Evolutionary conservation across 2,329 filamentous ascomycete species (phyloP).

Genomic region (Colletotrichum chrysophilum): DNA sequence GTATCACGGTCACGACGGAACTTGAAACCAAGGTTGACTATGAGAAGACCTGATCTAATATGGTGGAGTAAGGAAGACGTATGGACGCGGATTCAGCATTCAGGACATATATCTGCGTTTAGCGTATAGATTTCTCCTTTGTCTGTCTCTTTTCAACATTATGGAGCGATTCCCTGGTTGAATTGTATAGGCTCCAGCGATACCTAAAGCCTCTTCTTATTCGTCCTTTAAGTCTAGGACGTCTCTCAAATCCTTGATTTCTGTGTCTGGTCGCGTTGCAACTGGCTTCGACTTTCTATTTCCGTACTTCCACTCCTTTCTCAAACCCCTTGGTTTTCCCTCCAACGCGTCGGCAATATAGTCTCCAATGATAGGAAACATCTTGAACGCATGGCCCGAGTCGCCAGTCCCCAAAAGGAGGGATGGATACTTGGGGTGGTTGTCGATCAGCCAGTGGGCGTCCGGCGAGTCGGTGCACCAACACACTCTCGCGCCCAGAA

Average conservation of each 20-base stretch:
- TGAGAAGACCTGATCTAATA: background rate
- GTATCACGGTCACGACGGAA: slow-evolving; percentile 11
- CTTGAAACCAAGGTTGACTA: slow-evolving; percentile 5
- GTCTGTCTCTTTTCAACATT: background rate
- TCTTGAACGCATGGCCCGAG: slow-evolving; percentile 31
- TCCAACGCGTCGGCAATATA: slow-evolving; percentile 28
- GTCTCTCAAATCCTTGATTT: slow-evolving; percentile 27
- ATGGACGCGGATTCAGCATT: background rate
- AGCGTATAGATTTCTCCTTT: background rate
- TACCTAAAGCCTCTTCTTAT: background rate
- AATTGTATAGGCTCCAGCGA: background rate
- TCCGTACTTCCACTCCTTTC: slow-evolving; percentile 25
- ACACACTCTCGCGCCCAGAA: slow-evolving; percentile 28
- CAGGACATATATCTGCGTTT: background rate
- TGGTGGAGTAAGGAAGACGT: background rate
- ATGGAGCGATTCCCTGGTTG: background rate
- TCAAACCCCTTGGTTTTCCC: slow-evolving; percentile 18
- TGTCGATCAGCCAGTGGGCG: slow-evolving; percentile 36
- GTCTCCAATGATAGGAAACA: slow-evolving; percentile 29
- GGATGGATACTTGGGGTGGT: slow-evolving; percentile 20
- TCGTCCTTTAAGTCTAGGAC: background rate
- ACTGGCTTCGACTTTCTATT: slow-evolving; percentile 19
- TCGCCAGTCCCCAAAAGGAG: slow-evolving; percentile 28
- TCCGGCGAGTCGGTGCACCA: slow-evolving; percentile 39
- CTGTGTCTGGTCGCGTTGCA: slow-evolving; percentile 21